Conservation (phyloP, 2,329 filamentous ascomycete species). For the Sporothrix euskadiensis region DNA sequence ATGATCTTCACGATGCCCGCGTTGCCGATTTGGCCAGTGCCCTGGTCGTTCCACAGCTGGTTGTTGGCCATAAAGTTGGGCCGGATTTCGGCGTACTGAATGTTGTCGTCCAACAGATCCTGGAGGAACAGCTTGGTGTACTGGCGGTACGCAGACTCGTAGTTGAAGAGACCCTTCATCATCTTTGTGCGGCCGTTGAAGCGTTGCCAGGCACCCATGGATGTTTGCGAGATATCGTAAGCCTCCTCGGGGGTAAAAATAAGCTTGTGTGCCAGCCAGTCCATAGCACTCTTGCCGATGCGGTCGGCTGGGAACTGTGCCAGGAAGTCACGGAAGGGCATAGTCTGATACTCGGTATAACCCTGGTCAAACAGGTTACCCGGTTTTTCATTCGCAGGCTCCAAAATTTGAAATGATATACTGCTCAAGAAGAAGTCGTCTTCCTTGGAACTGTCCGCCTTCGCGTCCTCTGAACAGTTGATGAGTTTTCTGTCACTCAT, state of each 20-base stretch:
- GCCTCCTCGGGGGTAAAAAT: constrained; percentile 62
- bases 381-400: constrained; percentile 34
- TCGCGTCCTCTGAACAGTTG: constrained; percentile 27
- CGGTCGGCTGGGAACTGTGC: constrained; percentile 39
- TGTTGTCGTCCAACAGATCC: constrained; percentile 63
- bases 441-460: constrained; percentile 32
- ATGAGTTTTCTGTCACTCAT: constrained; percentile 59
- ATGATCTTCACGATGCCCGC: constrained; percentile 62
- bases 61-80: constrained; percentile 68
- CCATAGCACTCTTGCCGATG: constrained; percentile 39
- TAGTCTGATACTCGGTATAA: constrained; percentile 48
- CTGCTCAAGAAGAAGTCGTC: constrained; percentile 55
- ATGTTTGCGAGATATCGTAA: constrained; percentile 53
- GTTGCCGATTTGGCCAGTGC: constrained; percentile 54
- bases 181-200: constrained; percentile 70
- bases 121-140: constrained; percentile 63
- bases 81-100: constrained; percentile 71
- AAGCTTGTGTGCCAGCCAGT: constrained; percentile 64
- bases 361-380: constrained; percentile 50
- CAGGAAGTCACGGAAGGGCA: constrained; percentile 48
- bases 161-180: constrained; percentile 72
- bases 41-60: constrained; percentile 60
- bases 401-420: constrained; percentile 53
- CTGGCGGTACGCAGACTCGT: constrained; percentile 60
- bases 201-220: constrained; percentile 56